A percentile compares a stretch with the other conserved stretches of the same genome.
Evolutionary conservation across 441 rosid species (phyloP).

Genomic region (Adansonia rubrostipa): DNA sequence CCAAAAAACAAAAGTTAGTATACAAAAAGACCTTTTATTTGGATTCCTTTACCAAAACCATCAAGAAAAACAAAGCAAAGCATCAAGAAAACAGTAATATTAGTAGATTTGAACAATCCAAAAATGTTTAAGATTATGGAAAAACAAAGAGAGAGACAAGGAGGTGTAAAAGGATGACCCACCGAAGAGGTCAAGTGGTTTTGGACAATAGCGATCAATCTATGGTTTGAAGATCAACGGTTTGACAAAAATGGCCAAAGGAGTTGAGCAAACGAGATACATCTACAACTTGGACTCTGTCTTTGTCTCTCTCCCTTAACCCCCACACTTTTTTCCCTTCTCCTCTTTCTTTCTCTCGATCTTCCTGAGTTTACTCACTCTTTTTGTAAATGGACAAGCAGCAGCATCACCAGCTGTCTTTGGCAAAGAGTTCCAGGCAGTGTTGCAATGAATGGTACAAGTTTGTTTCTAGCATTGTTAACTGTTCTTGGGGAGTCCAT

Average conservation of each 20-base stretch:
- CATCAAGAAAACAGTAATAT: slow-evolving; percentile 2
- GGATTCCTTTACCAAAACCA: slow-evolving; percentile 29
- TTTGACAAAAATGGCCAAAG: slow-evolving; percentile 52
- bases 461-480: slow-evolving; percentile 9
- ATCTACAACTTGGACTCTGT: slow-evolving; percentile 44
- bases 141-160: background rate
- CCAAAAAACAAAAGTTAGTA: background rate
- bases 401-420: slow-evolving; percentile 54
- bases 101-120: slow-evolving; percentile 1
- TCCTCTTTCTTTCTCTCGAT: background rate
- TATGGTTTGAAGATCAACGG: slow-evolving; percentile 43
- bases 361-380: slow-evolving; percentile 24
- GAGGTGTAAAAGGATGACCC: slow-evolving; percentile 45
- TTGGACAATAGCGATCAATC: slow-evolving; percentile 60
- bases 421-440: slow-evolving; percentile 81
- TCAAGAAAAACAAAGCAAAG: slow-evolving; percentile 4
- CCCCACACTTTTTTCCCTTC: slow-evolving; percentile 29
- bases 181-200: slow-evolving; percentile 47
- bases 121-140: background rate
- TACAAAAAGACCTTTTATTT: slow-evolving; percentile 17
- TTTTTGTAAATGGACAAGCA: slow-evolving; percentile 63
- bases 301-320: slow-evolving; percentile 34
- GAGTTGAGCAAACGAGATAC: slow-evolving; percentile 36
- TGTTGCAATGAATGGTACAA: slow-evolving; percentile 83
- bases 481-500: slow-evolving; percentile 3